phyloP scores from a whole-genome alignment of 805 yeast species.

The Torulaspora quercuum region DNA sequence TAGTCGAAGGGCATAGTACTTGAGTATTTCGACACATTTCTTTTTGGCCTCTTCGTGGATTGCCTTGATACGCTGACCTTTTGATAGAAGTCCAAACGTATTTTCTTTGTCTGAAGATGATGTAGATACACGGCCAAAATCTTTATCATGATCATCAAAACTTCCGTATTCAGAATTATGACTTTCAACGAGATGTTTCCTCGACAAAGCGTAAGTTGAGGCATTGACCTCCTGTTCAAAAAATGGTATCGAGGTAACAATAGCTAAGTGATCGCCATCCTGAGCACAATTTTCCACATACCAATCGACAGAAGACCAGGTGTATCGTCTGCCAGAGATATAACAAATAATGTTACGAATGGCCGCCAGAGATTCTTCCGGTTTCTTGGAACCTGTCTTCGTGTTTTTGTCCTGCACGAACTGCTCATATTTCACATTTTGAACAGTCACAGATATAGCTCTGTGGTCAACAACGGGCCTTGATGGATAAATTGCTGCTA shows the following conservation, averaged over 20 bases:
- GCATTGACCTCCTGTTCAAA: constrained; percentile 27
- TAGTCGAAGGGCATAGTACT: constrained; percentile 29
- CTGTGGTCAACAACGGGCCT: constrained; percentile 32
- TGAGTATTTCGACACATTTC: constrained; percentile 24
- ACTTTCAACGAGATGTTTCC: constrained; percentile 5
- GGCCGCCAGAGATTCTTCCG: constrained; percentile 10
- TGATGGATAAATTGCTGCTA: constrained; percentile 34
- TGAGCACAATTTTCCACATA: constrained; percentile 50
- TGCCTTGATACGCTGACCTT: constrained; percentile 24
- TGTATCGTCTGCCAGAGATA: constrained; percentile 61
- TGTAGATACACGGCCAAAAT: constrained; percentile 4
- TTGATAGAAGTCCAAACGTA: constrained; percentile 5
- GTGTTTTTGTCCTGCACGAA: constrained; percentile 13
- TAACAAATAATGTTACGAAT: constrained; percentile 48
- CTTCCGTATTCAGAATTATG: constrained; percentile 9
- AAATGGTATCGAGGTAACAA: constrained; percentile 50
- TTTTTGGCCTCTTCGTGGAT: constrained; percentile 28
- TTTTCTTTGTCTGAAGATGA: constrained; percentile 11
- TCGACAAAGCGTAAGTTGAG: constrained; percentile 8
- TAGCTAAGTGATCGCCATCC: constrained; percentile 62
- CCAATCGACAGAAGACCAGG: constrained; percentile 78
- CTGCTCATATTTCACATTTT: constrained; percentile 20
- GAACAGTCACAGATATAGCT: constrained; percentile 30
- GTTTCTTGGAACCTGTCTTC: constrained; percentile 8
- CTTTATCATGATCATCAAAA: constrained; percentile 9